Evolutionary conservation across 1,139 yeast species (phyloP).

Genomic region (Candida dubliniensis): DNA sequence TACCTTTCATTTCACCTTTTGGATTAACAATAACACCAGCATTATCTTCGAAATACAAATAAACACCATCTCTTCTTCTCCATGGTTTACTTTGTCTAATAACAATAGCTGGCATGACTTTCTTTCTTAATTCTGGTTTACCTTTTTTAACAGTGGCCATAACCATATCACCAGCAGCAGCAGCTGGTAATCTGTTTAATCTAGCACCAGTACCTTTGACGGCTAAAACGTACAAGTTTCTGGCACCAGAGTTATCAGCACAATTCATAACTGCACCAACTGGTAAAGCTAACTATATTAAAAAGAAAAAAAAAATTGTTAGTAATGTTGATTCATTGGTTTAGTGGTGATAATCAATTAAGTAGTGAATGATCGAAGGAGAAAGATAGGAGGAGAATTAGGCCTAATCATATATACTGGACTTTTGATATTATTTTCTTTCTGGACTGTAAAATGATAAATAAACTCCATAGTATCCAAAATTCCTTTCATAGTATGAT

Average conservation of each 20-base stretch:
- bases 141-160: slow-evolving; percentile 99
- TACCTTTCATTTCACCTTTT: slow-evolving; percentile 99
- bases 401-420: too few species aligned
- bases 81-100: slow-evolving; percentile 99
- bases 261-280: slow-evolving; percentile 99
- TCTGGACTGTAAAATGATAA: too few species aligned
- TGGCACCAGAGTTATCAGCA: slow-evolving; percentile 99
- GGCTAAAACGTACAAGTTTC: slow-evolving; percentile 98
- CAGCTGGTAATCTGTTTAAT: slow-evolving; percentile 99
- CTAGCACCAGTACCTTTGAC: slow-evolving; percentile 99
- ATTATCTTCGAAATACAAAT: slow-evolving; percentile 99
- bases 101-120: slow-evolving; percentile 99
- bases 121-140: slow-evolving; percentile 99
- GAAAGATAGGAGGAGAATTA: too few species aligned
- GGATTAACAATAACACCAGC: slow-evolving; percentile 99
- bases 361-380: too few species aligned
- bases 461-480: too few species aligned
- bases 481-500: too few species aligned
- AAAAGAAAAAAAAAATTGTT: slow-evolving; percentile 14
- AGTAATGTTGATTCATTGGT: slow-evolving; percentile 10
- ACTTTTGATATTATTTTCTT: too few species aligned
- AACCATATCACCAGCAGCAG: slow-evolving; percentile 99
- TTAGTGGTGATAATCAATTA: neutral
- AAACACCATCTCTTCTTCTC: slow-evolving; percentile 99
- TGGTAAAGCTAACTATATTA: slow-evolving; percentile 84